Evolutionary conservation across 73 alveolate species (phyloP).

Genomic region (Paraurostyla sp.): DNA sequence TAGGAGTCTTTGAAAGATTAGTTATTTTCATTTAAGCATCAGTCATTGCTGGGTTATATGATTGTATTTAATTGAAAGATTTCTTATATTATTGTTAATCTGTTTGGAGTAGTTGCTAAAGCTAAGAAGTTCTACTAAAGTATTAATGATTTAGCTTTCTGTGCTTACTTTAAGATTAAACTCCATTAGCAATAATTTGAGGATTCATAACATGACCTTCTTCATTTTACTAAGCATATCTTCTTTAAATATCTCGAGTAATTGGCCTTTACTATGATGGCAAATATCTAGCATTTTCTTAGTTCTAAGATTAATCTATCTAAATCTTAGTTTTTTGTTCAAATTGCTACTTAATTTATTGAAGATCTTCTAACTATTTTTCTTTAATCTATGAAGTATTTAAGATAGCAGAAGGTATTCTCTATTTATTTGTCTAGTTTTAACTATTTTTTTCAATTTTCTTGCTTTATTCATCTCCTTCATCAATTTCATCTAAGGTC

Average conservation of each 20-base stretch:
- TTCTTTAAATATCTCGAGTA: conserved; percentile 28
- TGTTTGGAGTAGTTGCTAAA: background rate
- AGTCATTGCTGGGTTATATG: conserved; percentile 22
- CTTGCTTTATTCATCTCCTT: background rate
- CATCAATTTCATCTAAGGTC: conserved; percentile 1
- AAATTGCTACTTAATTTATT: background rate
- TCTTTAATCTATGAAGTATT: background rate
- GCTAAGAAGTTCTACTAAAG: conserved; percentile 12
- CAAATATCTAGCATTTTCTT: background rate
- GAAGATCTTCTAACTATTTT: background rate
- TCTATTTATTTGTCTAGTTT: background rate
- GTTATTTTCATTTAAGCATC: background rate
- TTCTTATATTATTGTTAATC: conserved; percentile 11
- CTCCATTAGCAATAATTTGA: conserved; percentile 3
- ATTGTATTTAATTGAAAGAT: background rate
- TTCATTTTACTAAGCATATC: background rate
- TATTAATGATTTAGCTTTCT: conserved; percentile 15
- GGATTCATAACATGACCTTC: background rate
- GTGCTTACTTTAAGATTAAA: background rate
- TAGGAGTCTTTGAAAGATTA: conserved; percentile 17
- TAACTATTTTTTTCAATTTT: background rate
- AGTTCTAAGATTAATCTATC: background rate
- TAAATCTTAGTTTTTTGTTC: background rate
- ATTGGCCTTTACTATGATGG: background rate
- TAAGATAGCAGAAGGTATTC: background rate